These are phyloP conservation scores for Podila epigama DNA, from an alignment of 192 early-diverging fungal genomes.

Conservation along the genomic window DNA sequence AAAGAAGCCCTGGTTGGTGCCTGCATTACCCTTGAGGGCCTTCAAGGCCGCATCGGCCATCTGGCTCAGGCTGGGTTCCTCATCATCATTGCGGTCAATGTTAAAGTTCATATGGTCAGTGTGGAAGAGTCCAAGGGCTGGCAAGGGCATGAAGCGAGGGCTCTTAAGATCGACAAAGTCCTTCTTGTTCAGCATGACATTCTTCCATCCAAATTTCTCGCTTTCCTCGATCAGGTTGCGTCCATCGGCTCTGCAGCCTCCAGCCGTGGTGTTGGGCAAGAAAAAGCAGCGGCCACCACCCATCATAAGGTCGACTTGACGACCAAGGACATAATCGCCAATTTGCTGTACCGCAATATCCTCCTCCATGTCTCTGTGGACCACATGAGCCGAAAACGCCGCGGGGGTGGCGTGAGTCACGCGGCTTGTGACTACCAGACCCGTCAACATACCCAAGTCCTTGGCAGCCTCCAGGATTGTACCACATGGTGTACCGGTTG, in stretches of 20 bases:
- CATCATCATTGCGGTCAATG: constrained; percentile 72
- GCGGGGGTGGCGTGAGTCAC: constrained; percentile 95
- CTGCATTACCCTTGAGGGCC: constrained; percentile 61
- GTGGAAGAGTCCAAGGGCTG: constrained; percentile 80
- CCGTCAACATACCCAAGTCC: constrained; percentile 80
- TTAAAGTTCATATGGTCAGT: constrained; percentile 91
- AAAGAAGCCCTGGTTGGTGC: constrained; percentile 81
- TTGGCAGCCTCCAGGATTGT: constrained; percentile 96
- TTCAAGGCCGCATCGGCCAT: constrained; percentile 88
- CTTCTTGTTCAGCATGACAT: constrained; percentile 56
- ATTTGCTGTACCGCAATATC: constrained; percentile 92
- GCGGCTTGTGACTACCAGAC: constrained; percentile 91
- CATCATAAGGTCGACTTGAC: constrained; percentile 86
- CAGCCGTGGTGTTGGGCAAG: constrained; percentile 66
- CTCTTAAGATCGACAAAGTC: constrained; percentile 69
- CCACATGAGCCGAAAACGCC: constrained; percentile 83
- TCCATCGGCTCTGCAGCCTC: constrained; percentile 82
- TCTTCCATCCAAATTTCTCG: constrained; percentile 64
- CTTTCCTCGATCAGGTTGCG: constrained; percentile 70
- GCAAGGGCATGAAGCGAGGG: constrained; percentile 53
- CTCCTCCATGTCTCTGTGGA: constrained; percentile 80
- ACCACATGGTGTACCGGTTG: constrained; percentile 77
- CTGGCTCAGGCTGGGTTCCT: constrained; percentile 82
- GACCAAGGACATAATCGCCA: constrained; percentile 86
- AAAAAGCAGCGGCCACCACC: constrained; percentile 94